Base-by-base conservation (phyloP, 768 basidiomycete species). In the Tremella mesenterica region DNA sequence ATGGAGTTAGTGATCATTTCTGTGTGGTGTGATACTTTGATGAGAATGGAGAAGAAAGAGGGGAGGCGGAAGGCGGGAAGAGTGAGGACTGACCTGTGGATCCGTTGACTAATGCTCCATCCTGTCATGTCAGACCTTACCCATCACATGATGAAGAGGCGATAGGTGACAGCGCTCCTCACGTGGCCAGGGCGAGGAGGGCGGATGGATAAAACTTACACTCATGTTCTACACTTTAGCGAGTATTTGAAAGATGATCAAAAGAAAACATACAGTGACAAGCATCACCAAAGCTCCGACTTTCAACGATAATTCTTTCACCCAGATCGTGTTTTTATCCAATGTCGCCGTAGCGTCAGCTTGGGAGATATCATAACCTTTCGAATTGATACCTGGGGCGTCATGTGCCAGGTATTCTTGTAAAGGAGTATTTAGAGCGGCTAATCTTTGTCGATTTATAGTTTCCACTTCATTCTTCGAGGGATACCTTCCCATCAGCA, bases 41-140 rank as follows among this genome's bases (percentile, higher is more conserved):
- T n/a, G n/a, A n/a, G n/a, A n/a, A n/a, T n/a, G n/a, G n/a, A n/a
- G n/a, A n/a, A n/a, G n/a, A n/a, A n/a, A n/a, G n/a, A n/a, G n/a
- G n/a, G n/a, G n/a, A n/a, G n/a, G n/a, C 28, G 9, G 25, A 18
- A 7, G 7, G n/a, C 9, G 26, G n/a, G 3, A 14, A 20, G 12
- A 20, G 34, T 30, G 16, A 30, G 16, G 44, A 13, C 41, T 81
- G 81, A n/a, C 93, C 93, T 76, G 93, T 86, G 50, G 84, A 90
- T 1, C 95, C 95, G 64, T 99, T 99, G 44, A 96, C 95, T 8
- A 96, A 80, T 1, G 77, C 80, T n/a, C 88, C 87, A 61, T 91
- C 88, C 56, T 69, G 52, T 41, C 38, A 41, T n/a, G n/a, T 41
- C 38, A 16, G 4, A n/a, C 38, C 14, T 34, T 10, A 34, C n/a